Evolutionary conservation across 2,329 filamentous ascomycete species (phyloP).

Genomic region (Sclerotinia subarctica): DNA sequence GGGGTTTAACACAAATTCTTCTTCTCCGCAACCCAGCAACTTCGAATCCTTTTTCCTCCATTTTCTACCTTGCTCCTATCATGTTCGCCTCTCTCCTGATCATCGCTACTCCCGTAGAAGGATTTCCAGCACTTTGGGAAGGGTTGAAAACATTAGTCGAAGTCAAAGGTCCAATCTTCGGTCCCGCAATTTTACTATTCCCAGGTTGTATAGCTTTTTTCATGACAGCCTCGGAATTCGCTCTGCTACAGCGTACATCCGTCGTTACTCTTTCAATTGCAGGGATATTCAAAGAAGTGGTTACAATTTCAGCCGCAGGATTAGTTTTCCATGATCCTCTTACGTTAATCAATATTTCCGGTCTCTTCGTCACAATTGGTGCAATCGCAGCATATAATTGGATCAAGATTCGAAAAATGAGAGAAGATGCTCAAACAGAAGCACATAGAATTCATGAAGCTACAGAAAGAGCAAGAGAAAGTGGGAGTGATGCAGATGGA

Average conservation of each 20-base stretch:
- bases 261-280: constrained; percentile 96
- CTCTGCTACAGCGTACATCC: constrained; percentile 87
- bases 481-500: constrained; percentile 30
- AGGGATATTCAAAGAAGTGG: constrained; percentile 97
- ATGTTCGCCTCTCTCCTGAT: constrained; percentile 84
- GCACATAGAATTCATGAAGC: constrained; percentile 41
- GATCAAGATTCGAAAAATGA: constrained; percentile 89
- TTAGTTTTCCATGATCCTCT: constrained; percentile 85
- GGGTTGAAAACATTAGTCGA: constrained; percentile 63
- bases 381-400: constrained; percentile 92
- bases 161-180: constrained; percentile 64
- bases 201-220: constrained; percentile 88
- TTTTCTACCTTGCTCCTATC: constrained; percentile 94
- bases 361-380: constrained; percentile 80
- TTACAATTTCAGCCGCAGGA: constrained; percentile 87
- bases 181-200: constrained; percentile 76
- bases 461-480: constrained; percentile 22
- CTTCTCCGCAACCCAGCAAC: constrained; percentile 91
- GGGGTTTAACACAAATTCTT: constrained; percentile 97
- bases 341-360: constrained; percentile 81
- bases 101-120: constrained; percentile 84
- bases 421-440: constrained; percentile 62
- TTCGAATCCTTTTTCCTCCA: constrained; percentile 92
- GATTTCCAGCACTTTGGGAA: constrained; percentile 62
- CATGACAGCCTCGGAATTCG: constrained; percentile 97